Evolutionary conservation across 257 asterid genomes (phyloP).

Genomic region (Przewalskia tangutica): DNA sequence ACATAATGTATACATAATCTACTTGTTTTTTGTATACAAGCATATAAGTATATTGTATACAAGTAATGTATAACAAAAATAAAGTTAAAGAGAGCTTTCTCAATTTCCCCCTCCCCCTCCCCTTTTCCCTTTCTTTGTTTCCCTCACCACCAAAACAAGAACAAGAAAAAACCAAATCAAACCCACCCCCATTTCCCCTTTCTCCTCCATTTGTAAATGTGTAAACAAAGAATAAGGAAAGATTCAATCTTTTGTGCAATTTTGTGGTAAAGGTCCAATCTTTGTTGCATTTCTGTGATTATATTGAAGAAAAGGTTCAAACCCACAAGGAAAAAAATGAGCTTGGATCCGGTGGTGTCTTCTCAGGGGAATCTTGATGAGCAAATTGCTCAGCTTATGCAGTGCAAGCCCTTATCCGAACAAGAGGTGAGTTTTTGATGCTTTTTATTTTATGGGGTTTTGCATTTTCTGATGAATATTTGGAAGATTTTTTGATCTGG

Average conservation of each 20-base stretch:
- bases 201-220: too few species aligned
- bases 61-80: too few species aligned
- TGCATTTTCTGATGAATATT: neutral
- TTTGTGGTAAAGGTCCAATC: too few species aligned
- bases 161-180: neutral
- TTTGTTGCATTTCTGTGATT: neutral
- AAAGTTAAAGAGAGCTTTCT: neutral
- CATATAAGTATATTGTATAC: too few species aligned
- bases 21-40: too few species aligned
- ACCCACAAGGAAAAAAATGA: constrained; percentile 9
- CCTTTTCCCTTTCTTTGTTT: constrained; percentile 6
- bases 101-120: too few species aligned
- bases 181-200: constrained; percentile 11
- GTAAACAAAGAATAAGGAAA: too few species aligned
- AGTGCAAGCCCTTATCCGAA: constrained; percentile 78
- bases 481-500: neutral
- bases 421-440: constrained; percentile 65
- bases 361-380: constrained; percentile 58
- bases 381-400: constrained; percentile 77
- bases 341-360: constrained; percentile 44
- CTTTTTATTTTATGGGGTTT: neutral
- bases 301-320: neutral
- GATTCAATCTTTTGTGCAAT: too few species aligned
- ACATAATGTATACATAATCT: too few species aligned
- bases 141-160: constrained; percentile 8